Percentiles rank a stretch among this genome's conserved stretches.
Conservation (phyloP, 371 early-diverging fungal species). For the Cokeromyces recurvatus region DNA sequence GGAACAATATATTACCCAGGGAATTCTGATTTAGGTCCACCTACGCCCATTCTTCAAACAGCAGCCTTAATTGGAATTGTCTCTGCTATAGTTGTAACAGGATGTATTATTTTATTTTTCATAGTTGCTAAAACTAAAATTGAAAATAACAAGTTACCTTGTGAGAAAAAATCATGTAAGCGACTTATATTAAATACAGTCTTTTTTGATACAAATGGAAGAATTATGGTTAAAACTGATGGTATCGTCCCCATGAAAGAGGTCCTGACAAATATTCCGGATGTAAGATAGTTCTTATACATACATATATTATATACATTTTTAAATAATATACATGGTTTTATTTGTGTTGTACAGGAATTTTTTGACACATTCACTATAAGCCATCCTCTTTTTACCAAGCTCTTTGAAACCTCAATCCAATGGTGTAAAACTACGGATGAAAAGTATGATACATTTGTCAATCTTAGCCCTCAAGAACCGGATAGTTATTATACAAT, state of each 20-base stretch:
- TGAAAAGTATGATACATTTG: too few species aligned
- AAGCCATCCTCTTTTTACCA: constrained; percentile 21
- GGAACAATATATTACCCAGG: constrained; percentile 33
- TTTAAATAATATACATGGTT: too few species aligned
- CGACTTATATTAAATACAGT: constrained; percentile 30
- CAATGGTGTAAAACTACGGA: constrained; percentile 10
- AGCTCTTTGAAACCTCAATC: constrained; percentile 18
- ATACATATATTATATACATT: background rate
- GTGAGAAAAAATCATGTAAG: constrained; percentile 3
- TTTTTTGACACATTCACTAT: constrained; percentile 7
- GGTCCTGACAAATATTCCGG: constrained; percentile 11
- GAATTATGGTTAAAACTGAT: constrained; percentile 37
- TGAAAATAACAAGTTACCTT: background rate
- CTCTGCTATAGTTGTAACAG: constrained; percentile 29
- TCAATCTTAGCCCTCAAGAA: background rate
- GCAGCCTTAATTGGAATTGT: constrained; percentile 36
- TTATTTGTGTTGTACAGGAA: too few species aligned
- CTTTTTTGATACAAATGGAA: constrained; percentile 32
- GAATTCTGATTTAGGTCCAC: constrained; percentile 8
- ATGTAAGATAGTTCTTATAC: constrained; percentile 6
- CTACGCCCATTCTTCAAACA: constrained; percentile 21
- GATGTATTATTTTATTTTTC: constrained; percentile 23
- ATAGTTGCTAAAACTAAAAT: constrained; percentile 15
- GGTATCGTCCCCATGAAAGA: constrained; percentile 39
- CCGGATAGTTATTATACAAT: background rate